These are phyloP conservation scores for Pilobolus umbonatus DNA, from an alignment of 192 early-diverging fungal species.

Conservation along the genomic window DNA sequence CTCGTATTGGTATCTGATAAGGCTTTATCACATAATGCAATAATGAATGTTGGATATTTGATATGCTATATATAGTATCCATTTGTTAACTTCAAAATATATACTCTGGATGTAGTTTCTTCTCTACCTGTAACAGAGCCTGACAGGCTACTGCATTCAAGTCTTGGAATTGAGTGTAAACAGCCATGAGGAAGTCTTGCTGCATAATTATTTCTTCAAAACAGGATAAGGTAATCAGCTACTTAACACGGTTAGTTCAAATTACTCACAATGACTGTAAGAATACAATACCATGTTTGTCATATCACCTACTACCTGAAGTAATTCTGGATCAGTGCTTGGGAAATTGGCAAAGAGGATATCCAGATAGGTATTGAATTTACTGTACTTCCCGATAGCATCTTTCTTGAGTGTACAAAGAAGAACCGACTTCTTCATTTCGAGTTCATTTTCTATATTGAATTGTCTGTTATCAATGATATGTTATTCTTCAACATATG, in stretches of 20 bases:
- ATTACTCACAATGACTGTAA: no score
- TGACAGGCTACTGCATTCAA: neutral
- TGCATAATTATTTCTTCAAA: neutral
- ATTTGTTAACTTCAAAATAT: no score
- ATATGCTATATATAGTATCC: constrained; percentile 2
- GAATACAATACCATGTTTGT: neutral
- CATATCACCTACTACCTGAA: neutral
- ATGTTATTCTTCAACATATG: neutral
- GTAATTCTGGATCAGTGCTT: neutral
- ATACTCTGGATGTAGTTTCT: no score
- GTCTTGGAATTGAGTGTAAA: neutral
- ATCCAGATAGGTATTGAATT: neutral
- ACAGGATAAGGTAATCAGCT: neutral
- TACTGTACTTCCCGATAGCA: no score
- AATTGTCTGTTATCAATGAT: no score
- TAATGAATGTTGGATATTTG: constrained; percentile 7
- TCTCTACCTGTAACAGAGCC: neutral
- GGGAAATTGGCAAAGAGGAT: neutral
- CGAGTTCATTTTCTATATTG: neutral
- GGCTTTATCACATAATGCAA: neutral
- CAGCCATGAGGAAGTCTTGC: no score
- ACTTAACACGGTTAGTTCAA: neutral
- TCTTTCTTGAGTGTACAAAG: neutral
- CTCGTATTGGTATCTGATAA: neutral
- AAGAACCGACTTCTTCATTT: neutral